These are phyloP conservation scores for Eleusine indica DNA, from an alignment of 176 grass and related monocot genomes.

Conservation along the genomic window DNA sequence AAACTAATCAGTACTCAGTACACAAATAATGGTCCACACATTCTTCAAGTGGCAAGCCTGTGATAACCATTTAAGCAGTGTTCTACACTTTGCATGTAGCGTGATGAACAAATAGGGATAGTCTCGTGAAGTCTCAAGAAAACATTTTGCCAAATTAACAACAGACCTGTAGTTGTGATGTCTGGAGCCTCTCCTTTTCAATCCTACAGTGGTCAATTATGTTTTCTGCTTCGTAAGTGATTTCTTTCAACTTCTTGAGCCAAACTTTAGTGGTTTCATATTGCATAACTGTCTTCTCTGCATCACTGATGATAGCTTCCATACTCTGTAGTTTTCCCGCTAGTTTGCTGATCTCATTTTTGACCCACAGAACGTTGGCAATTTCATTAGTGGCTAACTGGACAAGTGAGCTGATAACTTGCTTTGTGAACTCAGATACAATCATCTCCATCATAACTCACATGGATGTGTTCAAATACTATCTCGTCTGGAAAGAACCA, in stretches of 20 bases:
- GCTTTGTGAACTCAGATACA: slow-evolving; percentile 38
- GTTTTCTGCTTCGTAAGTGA: slow-evolving; percentile 45
- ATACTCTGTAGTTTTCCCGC: slow-evolving; percentile 35
- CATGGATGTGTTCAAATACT: background rate
- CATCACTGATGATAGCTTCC: slow-evolving; percentile 32
- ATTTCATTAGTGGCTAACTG: slow-evolving; percentile 38
- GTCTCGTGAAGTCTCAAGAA: background rate
- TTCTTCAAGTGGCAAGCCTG: background rate
- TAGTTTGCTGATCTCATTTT: slow-evolving; percentile 42
- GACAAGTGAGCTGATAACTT: slow-evolving; percentile 37
- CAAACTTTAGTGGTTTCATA: slow-evolving; percentile 42
- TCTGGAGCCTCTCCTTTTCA: slow-evolving; percentile 31
- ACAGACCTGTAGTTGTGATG: slow-evolving; percentile 31
- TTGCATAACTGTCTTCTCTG: slow-evolving; percentile 38
- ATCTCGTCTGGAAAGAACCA: slow-evolving; percentile 17
- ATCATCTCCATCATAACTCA: slow-evolving; percentile 47
- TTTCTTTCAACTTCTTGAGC: slow-evolving; percentile 37
- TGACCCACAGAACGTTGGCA: slow-evolving; percentile 34
- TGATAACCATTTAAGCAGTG: background rate
- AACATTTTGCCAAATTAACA: background rate
- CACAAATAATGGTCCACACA: background rate
- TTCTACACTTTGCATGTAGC: background rate
- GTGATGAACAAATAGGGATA: background rate
- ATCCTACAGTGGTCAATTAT: slow-evolving; percentile 45
- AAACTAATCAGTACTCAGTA: background rate